Conservation (phyloP, 192 early-diverging fungal species). For the Diversispora eburnea region DNA sequence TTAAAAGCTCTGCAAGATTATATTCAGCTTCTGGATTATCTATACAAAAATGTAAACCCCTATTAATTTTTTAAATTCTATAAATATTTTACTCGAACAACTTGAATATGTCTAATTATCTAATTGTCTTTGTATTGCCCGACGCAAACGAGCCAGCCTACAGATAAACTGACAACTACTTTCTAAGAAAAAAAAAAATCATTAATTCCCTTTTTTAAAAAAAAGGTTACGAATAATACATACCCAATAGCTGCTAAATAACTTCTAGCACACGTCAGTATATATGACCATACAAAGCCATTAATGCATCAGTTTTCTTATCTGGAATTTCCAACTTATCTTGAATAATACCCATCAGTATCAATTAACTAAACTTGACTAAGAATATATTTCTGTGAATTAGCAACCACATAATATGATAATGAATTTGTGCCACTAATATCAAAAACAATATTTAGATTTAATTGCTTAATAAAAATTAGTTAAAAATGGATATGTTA, state of each 20-base stretch:
- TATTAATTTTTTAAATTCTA: background rate
- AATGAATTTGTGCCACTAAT: constrained; percentile 34
- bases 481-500: background rate
- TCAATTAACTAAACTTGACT: constrained; percentile 51
- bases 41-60: constrained; percentile 62
- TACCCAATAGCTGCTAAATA: constrained; percentile 61
- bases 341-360: background rate
- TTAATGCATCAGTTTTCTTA: constrained; percentile 35
- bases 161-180: constrained; percentile 57
- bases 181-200: constrained; percentile 10
- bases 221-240: background rate
- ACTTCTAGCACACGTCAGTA: constrained; percentile 49
- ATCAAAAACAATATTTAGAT: background rate
- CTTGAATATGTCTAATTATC: constrained; percentile 66
- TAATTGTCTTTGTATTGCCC: constrained; percentile 64
- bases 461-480: background rate
- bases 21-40: constrained; percentile 67
- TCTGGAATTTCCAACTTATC: background rate
- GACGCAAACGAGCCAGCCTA: constrained; percentile 62
- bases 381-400: constrained; percentile 51
- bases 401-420: constrained; percentile 40
- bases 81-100: constrained; percentile 42
- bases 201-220: background rate
- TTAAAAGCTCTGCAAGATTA: constrained; percentile 87
- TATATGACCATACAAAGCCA: constrained; percentile 62